A percentile compares a stretch with the other conserved stretches of the same genome.
Conservation (phyloP, 257 asterid species). For the Nicotiana attenuata region DNA sequence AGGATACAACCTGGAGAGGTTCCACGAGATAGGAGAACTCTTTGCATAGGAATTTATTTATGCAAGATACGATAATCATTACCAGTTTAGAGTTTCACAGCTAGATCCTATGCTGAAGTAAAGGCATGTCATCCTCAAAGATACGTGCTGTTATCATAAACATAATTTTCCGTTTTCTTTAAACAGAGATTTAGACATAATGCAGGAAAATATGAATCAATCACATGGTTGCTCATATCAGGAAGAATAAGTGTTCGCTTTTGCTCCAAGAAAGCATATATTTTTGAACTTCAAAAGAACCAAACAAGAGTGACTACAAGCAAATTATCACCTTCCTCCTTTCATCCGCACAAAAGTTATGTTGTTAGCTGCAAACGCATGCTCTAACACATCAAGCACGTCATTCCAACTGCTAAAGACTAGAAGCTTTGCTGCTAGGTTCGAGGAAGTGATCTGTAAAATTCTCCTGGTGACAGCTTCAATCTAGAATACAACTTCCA, state of each 20-base stretch:
- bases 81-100: not conserved
- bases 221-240: not conserved
- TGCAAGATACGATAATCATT: not conserved
- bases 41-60: not conserved
- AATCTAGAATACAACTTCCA: slow-evolving; percentile 43
- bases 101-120: not conserved
- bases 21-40: not conserved
- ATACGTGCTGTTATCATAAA: not conserved
- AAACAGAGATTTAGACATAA: not conserved
- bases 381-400: slow-evolving; percentile 94
- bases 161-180: not conserved
- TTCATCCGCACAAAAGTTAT: slow-evolving; percentile 83
- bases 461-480: slow-evolving; percentile 94
- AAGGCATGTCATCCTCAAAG: not conserved
- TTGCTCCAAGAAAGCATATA: not conserved
- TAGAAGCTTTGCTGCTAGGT: slow-evolving; percentile 62
- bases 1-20: not conserved
- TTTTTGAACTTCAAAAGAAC: not conserved
- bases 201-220: not conserved
- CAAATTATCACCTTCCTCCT: slow-evolving; percentile 83
- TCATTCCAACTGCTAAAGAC: slow-evolving; percentile 96
- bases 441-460: slow-evolving; percentile 56
- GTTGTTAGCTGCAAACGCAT: slow-evolving; percentile 69
- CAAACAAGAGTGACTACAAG: not conserved
- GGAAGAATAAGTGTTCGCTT: not conserved